phyloP scores from a whole-genome alignment of 176 grass and related monocot genomes.

The Zea mays region Zm-B73-REFERENCE-NAM-5.0 NC_050098.1:211937501-211938000 shows the following conservation, averaged over 20 bases:
- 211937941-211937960: constrained; percentile 37
- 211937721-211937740: constrained; percentile 39
- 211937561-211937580: not conserved
- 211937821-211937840: constrained; percentile 76
- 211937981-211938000: constrained; percentile 37
- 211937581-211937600: not conserved
- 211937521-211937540: not conserved
- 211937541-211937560: not conserved
- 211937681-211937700: constrained; percentile 40
- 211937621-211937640: not conserved
- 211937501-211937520: constrained; percentile 3
- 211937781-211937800: constrained; percentile 79
- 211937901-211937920: constrained; percentile 68
- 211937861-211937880: constrained; percentile 30
- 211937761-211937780: constrained; percentile 77
- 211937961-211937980: constrained; percentile 34
- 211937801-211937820: constrained; percentile 79
- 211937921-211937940: constrained; percentile 79
- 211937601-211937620: constrained; percentile 27
- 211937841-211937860: constrained; percentile 36
- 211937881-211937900: constrained; percentile 79
- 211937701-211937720: constrained; percentile 31
- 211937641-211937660: constrained; percentile 24
- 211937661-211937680: constrained; percentile 63
- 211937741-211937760: constrained; percentile 51